Evolutionary conservation across 805 yeast genomes (phyloP).

Genomic region (Komagataella phaffii): DNA sequence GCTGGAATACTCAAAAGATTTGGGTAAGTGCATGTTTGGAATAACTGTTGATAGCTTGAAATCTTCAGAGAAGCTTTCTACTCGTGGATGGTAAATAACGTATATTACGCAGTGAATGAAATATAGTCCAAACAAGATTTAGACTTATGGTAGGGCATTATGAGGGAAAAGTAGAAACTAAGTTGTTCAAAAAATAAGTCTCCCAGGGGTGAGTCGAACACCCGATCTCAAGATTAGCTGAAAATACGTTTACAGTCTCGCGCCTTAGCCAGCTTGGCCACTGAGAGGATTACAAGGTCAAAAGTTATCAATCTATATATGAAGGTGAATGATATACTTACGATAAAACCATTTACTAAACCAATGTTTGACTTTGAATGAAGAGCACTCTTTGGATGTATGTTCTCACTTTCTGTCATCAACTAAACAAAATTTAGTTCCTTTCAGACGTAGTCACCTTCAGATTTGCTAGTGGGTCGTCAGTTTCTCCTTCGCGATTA

Average conservation of each 20-base stretch:
- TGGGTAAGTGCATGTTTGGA: constrained; percentile 73
- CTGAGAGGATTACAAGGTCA: not conserved
- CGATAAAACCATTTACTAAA: no score
- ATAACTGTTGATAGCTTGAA: constrained; percentile 39
- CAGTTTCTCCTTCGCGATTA: not conserved
- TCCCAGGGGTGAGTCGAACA: not conserved
- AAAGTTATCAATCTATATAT: not conserved
- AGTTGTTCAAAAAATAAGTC: not conserved
- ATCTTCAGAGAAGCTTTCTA: constrained; percentile 30
- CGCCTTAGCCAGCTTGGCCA: not conserved
- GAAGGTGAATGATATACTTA: no score
- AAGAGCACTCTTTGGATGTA: not conserved
- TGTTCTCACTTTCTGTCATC: no score
- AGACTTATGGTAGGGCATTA: not conserved
- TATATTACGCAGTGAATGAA: not conserved
- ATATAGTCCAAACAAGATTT: not conserved
- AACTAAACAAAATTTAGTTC: not conserved
- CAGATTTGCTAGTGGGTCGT: not conserved
- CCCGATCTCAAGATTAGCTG: not conserved
- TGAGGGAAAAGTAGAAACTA: no score
- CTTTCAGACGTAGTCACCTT: not conserved
- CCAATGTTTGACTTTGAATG: no score
- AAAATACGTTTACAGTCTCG: not conserved
- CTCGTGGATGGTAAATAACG: constrained; percentile 35
- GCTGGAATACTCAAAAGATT: constrained; percentile 52